Conservation (phyloP, 2,329 filamentous ascomycete genomes). For the Sporothrix globosa region DNA sequence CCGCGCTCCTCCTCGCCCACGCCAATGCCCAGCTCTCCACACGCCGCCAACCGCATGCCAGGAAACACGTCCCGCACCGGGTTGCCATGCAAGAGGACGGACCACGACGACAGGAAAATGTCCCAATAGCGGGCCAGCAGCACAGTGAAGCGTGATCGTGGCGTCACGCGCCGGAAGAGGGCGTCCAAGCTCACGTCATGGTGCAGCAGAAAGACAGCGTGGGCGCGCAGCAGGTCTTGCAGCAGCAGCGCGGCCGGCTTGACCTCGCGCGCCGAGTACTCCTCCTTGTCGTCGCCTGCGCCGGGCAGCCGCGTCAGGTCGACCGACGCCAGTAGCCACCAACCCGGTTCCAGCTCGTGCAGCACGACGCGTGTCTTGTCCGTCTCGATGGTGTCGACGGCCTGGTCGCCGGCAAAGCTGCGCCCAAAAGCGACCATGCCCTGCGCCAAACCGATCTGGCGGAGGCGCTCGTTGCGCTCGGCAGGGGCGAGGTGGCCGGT, state of each 20-base stretch:
- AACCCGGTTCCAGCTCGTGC: conserved; percentile 83
- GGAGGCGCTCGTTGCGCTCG: conserved; percentile 80
- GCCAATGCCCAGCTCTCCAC: conserved; percentile 88
- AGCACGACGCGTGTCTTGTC: conserved; percentile 84
- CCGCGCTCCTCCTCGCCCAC: conserved; percentile 95
- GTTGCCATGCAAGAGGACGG: conserved; percentile 87
- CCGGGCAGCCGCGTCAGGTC: conserved; percentile 39
- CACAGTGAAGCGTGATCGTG: conserved; percentile 69
- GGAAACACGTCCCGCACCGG: conserved; percentile 78
- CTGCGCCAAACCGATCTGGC: conserved; percentile 94
- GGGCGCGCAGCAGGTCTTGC: conserved; percentile 79
- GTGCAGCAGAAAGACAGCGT: conserved; percentile 83
- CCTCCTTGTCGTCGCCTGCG: conserved; percentile 52
- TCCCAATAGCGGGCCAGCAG: conserved; percentile 83
- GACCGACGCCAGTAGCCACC: conserved; percentile 81
- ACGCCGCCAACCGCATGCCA: conserved; percentile 84
- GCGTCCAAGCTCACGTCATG: conserved; percentile 75
- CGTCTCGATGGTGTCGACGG: conserved; percentile 86
- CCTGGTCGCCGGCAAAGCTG: conserved; percentile 76
- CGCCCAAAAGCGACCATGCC: conserved; percentile 93
- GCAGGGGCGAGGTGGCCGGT: conserved; percentile 57
- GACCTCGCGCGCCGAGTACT: conserved; percentile 90
- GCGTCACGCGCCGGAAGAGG: conserved; percentile 64
- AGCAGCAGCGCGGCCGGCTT: conserved; percentile 78
- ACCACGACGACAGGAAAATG: conserved; percentile 71